Evolutionary conservation across 1,139 yeast genomes (phyloP).

Genomic region (Suhomyces anneliseae): DNA sequence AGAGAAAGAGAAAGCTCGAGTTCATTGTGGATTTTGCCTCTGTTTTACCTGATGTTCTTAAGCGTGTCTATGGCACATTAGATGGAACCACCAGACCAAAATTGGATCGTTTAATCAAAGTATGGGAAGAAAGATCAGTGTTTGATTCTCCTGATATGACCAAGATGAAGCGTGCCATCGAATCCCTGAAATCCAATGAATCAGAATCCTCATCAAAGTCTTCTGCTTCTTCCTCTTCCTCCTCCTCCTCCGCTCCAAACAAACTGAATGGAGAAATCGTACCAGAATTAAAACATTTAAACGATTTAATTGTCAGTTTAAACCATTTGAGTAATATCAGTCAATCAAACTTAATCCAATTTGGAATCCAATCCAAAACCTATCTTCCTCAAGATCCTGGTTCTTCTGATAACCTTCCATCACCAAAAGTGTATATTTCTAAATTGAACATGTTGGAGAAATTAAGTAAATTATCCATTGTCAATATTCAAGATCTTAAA

Average conservation of each 20-base stretch:
- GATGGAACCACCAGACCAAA: constrained; percentile 50
- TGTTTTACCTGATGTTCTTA: constrained; percentile 43
- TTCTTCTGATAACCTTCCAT: constrained; percentile 49
- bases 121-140: constrained; percentile 72
- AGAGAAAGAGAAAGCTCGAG: constrained; percentile 61
- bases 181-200: constrained; percentile 11
- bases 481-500: constrained; percentile 39
- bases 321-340: constrained; percentile 30
- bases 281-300: constrained; percentile 41
- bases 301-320: constrained; percentile 32
- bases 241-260: background rate
- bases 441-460: constrained; percentile 47
- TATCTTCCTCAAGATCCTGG: constrained; percentile 45
- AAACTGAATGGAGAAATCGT: constrained; percentile 20
- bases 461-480: constrained; percentile 37
- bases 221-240: background rate
- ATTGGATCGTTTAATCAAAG: constrained; percentile 63
- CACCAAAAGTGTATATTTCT: constrained; percentile 49
- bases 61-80: constrained; percentile 31
- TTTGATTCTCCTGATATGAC: constrained; percentile 47
- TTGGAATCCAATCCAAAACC: constrained; percentile 43
- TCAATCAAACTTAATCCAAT: constrained; percentile 42
- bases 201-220: background rate
- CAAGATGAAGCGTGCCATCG: constrained; percentile 40
- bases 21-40: constrained; percentile 59